Base-by-base conservation (phyloP, 2,329 filamentous ascomycete species). In the Dendrostoma leiphaemia region DNA sequence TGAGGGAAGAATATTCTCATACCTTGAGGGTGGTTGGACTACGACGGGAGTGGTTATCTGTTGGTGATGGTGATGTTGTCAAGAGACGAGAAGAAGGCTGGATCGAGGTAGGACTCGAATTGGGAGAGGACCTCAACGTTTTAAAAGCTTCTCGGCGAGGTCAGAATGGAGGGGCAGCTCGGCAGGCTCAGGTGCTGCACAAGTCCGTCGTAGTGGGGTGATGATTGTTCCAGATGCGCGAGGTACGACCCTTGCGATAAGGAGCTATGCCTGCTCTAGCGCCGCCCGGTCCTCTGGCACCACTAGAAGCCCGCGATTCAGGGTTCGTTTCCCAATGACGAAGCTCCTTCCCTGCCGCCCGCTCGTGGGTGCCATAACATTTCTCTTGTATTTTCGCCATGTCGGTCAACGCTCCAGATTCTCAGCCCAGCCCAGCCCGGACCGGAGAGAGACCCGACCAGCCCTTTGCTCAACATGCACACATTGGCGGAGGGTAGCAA, bases 131-230 rank as follows among this genome's bases (percentile, higher is more conserved):
- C 26, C 38, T 57, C 47, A 44, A 52, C 56, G 43, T 51, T 58
- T 55, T 58, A 51, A 48, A 58, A 55, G 49, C 46, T 53, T 48
- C 46, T 49, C 50, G 50, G 50, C 45, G 43, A 32, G 46, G 54
- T 44, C 43, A 31, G 28, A 35, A 49, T 54, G 51, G 46, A 45
- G 54, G 40, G 49, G 24, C 49, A 26, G 41, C 34, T 38, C 15
- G 41, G 34, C 15, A 37, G 31, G 43, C 26, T 37, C 41, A 44
- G 28, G 37, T 32, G 37, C 41, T 48, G n/a, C n/a, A n/a, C n/a
- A n/a, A n/a, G n/a, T n/a, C n/a, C n/a, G n/a, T n/a, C n/a, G n/a
- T 48, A 48, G 50, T 57, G 54, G 54, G 51, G 49, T 57, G 55
- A 37, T 45, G n/a, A n/a, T n/a, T n/a, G 41, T 37, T 28, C 29